Base-by-base conservation (phyloP, 805 yeast species). In the Metschnikowia sp. region DNA sequence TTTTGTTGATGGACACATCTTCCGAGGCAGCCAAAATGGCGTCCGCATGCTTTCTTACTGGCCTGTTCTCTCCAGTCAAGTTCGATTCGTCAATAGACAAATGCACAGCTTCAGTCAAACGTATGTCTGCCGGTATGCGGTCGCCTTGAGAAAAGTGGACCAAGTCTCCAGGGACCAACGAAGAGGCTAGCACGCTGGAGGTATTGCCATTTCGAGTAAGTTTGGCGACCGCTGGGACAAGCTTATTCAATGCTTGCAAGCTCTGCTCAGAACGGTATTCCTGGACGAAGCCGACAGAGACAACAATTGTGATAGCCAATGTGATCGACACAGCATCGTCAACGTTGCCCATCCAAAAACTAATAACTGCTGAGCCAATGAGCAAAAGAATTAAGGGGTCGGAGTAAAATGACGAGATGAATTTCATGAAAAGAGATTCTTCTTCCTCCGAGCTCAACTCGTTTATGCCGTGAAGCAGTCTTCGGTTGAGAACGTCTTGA, bases 201-300 rank as follows among this genome's bases (percentile, higher is more conserved):
- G 88, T 81, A 50, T 81, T 77, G 10, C 90, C 91, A 58, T 81
- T 83, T 66, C 99, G 79, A 10, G 95, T 85, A 42, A 94, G 77
- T 63, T 92, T 94, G 33, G 97, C 96, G 62, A 86, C 89, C n/a
- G 96, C 97, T 2, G 99, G 99, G 8, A 94, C 97, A 57, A 94
- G 77, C 62, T 87, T 86, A 64, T 87, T 91, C 50, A 94, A 77
- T 0, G 98, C 98, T 64, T 91, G 96, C 49, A 94, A 72, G 5
- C 97, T 88, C 72, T 94, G 86, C 62, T 94, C 99, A 2, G 96
- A 88, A 60, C 97, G 78, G 62, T 91, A 91, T 66, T 94, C 99
- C 69, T 94, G 99, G 31, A 94, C 91, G 69, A 94, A 94, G 0
- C 99, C 99, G 33, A 94, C 99, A 1, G 94, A 81, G 10, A 94